These are phyloP conservation scores for Ogataea nonfermentans DNA, from an alignment of 805 yeast genomes.

Conservation along the genomic window DNA sequence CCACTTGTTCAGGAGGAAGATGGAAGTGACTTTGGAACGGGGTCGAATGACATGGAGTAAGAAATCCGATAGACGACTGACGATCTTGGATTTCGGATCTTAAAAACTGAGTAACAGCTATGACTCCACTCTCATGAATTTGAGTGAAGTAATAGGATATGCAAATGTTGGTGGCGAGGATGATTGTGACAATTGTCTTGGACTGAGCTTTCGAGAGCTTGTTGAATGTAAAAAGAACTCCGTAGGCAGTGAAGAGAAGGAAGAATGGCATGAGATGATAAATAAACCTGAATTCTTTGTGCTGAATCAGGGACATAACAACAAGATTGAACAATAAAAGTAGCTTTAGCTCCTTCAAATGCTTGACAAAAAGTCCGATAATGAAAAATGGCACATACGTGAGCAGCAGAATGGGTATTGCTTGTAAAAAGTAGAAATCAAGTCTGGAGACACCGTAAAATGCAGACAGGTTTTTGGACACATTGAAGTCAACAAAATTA, in stretches of 20 bases:
- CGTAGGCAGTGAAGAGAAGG: slow-evolving; percentile 48
- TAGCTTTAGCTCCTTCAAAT: slow-evolving; percentile 24
- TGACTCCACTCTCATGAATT: slow-evolving; percentile 85
- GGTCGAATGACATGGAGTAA: slow-evolving; percentile 96
- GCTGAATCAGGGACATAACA: slow-evolving; percentile 65
- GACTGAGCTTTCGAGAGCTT: slow-evolving; percentile 3
- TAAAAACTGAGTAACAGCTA: slow-evolving; percentile 59
- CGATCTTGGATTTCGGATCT: slow-evolving; percentile 29
- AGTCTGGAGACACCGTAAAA: slow-evolving; percentile 86
- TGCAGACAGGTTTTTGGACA: slow-evolving; percentile 65
- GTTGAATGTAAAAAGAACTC: slow-evolving; percentile 22
- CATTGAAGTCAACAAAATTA: slow-evolving; percentile 75
- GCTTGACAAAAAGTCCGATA: slow-evolving; percentile 36
- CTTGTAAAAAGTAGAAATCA: slow-evolving; percentile 83
- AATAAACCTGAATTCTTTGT: slow-evolving; percentile 89
- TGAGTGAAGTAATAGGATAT: slow-evolving; percentile 44
- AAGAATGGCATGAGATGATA: slow-evolving; percentile 81
- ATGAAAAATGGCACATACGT: slow-evolving; percentile 63
- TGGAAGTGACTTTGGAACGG: slow-evolving; percentile 91
- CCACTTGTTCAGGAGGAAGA: slow-evolving; percentile 40
- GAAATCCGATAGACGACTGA: slow-evolving; percentile 54
- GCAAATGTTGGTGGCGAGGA: slow-evolving; percentile 15
- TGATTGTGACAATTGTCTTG: slow-evolving; percentile 8
- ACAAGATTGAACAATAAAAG: slow-evolving; percentile 41
- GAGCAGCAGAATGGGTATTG: slow-evolving; percentile 71